These are phyloP conservation scores for Annulohypoxylon truncatum DNA, from an alignment of 2,329 filamentous ascomycete species.

Conservation along the genomic window DNA sequence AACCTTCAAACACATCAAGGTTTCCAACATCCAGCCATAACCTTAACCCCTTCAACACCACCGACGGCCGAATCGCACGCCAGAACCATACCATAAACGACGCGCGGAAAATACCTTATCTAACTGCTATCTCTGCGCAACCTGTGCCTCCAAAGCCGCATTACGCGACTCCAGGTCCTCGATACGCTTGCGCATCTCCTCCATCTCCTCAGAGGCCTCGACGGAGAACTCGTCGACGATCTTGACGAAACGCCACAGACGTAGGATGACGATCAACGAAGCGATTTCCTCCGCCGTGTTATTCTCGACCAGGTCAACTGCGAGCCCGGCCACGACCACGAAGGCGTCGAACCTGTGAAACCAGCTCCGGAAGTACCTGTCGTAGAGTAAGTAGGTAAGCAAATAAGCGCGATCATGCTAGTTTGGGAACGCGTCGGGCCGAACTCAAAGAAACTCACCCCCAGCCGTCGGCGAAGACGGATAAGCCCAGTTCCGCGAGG, in stretches of 20 bases:
- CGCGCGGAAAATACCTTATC: not conserved
- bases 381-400: not conserved
- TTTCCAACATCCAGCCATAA: conserved; percentile 29
- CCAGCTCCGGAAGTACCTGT: conserved; percentile 66
- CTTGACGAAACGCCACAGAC: conserved; percentile 76
- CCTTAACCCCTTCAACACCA: conserved; percentile 21
- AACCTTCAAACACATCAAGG: conserved; percentile 11
- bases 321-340: conserved; percentile 71
- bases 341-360: conserved; percentile 74
- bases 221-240: conserved; percentile 76
- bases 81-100: not conserved
- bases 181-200: conserved; percentile 62
- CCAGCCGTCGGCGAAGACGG: conserved; percentile 70
- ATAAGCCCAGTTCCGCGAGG: conserved; percentile 69
- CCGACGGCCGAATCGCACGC: conserved; percentile 11
- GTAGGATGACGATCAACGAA: conserved; percentile 73
- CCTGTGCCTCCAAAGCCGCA: conserved; percentile 46
- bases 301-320: conserved; percentile 69
- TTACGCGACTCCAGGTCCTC: conserved; percentile 64
- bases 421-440: not conserved
- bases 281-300: conserved; percentile 72
- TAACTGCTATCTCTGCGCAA: conserved; percentile 5
- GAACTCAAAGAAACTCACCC: conserved; percentile 57
- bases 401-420: not conserved
- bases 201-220: conserved; percentile 71